Conservation (phyloP, 1,139 yeast species). For the Lodderomyces theae region DNA sequence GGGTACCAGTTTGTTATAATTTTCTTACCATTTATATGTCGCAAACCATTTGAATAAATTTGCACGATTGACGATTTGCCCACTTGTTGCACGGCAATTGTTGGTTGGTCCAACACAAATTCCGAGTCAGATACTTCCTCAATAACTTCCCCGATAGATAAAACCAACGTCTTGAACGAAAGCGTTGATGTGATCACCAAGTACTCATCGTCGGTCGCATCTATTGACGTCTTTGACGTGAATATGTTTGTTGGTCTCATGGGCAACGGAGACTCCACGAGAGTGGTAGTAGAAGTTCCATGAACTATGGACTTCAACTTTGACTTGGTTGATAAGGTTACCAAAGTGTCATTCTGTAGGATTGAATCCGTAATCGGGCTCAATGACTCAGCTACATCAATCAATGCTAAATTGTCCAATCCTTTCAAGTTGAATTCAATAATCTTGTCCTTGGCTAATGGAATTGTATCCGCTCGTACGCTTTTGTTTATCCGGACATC, state of each 20-base stretch:
- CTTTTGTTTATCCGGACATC: slow-evolving; percentile 20
- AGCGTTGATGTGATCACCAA: slow-evolving; percentile 65
- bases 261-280: slow-evolving; percentile 75
- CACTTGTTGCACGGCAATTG: slow-evolving; percentile 69
- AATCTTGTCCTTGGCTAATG: neutral
- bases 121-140: slow-evolving; percentile 73
- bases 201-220: slow-evolving; percentile 57
- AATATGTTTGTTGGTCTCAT: slow-evolving; percentile 56
- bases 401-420: slow-evolving; percentile 58
- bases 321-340: slow-evolving; percentile 34
- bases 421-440: slow-evolving; percentile 23
- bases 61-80: slow-evolving; percentile 68
- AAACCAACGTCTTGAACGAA: slow-evolving; percentile 58
- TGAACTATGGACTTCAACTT: slow-evolving; percentile 52
- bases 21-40: slow-evolving; percentile 36
- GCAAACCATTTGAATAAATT: slow-evolving; percentile 68
- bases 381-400: slow-evolving; percentile 51
- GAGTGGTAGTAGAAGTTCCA: slow-evolving; percentile 57
- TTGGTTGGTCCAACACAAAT: slow-evolving; percentile 52
- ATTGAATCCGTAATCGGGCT: slow-evolving; percentile 59
- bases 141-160: slow-evolving; percentile 76
- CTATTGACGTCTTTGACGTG: slow-evolving; percentile 49
- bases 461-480: neutral
- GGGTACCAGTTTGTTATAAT: slow-evolving; percentile 71
- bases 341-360: slow-evolving; percentile 28